These are phyloP conservation scores for Wallacemonas rigidus DNA, from an alignment of 208 protist genomes.

Conservation along the genomic window DNA sequence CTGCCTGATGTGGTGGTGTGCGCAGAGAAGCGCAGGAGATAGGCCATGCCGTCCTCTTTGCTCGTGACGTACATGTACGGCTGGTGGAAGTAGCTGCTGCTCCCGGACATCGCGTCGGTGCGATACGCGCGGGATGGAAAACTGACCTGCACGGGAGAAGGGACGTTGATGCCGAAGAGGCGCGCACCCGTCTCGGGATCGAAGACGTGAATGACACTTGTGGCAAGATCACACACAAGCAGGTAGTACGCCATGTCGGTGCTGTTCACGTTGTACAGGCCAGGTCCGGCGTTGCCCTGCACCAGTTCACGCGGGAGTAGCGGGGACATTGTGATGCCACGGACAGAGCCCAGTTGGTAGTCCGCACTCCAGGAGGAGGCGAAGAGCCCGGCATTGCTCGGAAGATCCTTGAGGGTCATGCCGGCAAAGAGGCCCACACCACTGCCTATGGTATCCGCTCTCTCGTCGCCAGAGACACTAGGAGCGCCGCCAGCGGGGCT, in stretches of 20 bases:
- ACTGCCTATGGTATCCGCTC: neutral
- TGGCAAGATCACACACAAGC: slow-evolving; percentile 75
- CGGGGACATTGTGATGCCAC: slow-evolving; percentile 80
- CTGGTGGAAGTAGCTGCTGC: slow-evolving; percentile 36
- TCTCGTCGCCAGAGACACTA: neutral
- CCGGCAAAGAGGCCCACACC: neutral
- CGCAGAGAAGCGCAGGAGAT: slow-evolving; percentile 70
- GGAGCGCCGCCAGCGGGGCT: slow-evolving; percentile 1
- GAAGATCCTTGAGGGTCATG: slow-evolving; percentile 5
- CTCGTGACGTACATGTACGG: slow-evolving; percentile 89
- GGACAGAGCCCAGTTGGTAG: slow-evolving; percentile 78
- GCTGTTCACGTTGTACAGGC: slow-evolving; percentile 48
- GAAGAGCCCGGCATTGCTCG: slow-evolving; percentile 65
- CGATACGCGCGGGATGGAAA: slow-evolving; percentile 63
- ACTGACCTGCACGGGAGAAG: slow-evolving; percentile 85
- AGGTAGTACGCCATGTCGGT: slow-evolving; percentile 64
- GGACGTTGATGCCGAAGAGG: slow-evolving; percentile 69
- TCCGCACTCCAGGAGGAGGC: slow-evolving; percentile 70
- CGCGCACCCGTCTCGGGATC: slow-evolving; percentile 62
- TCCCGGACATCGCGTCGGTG: slow-evolving; percentile 5
- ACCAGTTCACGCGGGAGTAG: slow-evolving; percentile 66
- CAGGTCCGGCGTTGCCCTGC: slow-evolving; percentile 54
- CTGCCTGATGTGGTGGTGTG: slow-evolving; percentile 17
- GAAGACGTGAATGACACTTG: slow-evolving; percentile 80
- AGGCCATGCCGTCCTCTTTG: slow-evolving; percentile 84